Base-by-base conservation (phyloP, 2,329 filamentous ascomycete species). In the Colletotrichum sp. region DNA sequence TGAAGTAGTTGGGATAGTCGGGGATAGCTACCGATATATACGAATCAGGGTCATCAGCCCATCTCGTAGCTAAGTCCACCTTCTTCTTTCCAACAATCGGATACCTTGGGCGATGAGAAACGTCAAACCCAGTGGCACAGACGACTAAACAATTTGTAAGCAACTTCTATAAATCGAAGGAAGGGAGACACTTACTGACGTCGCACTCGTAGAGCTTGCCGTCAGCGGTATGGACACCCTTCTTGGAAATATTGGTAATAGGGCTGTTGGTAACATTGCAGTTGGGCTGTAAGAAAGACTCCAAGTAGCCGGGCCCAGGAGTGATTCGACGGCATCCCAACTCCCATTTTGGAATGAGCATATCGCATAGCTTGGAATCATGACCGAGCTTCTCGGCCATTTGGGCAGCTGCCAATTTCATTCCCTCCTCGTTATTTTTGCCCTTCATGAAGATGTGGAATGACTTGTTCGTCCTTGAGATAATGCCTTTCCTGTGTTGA, bases 61-160 rank as follows among this genome's bases (percentile, higher is more conserved):
- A 92, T 2, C 87, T 82, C 39, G 90, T 83, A 21, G 89, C 84
- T 6, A 92, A 82, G 52, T 87, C 84, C 39, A 87, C 85, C 4
- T 87, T 87, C 4, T 84, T 81, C 59, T 84, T 84, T 2, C 91
- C 91, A 2, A 85, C 83, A 4, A 92, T 86, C 10, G 86, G 85
- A 39, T 89, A 81, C 71, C 69, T 80, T 64, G 80, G 80, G 14
- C 68, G 39, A 52, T 67, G 64, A 34, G 69, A 72, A 4, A 76
- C 66, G 48, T 80, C 77, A 64, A 78, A 80, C 10, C 78, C 78
- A 5, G 77, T 79, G 21, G 79, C 78, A 43, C 77, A 78, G 24
- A 79, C 63, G 18, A 79, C 65, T 68, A 26, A 26, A 68, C n/a
- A 7, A 2, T 28, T 10, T 28, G 16, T 59, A 26, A 59, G 55